Evolutionary conservation across 2,329 filamentous ascomycete species (phyloP).

Genomic region (Colletotrichum sidae): DNA sequence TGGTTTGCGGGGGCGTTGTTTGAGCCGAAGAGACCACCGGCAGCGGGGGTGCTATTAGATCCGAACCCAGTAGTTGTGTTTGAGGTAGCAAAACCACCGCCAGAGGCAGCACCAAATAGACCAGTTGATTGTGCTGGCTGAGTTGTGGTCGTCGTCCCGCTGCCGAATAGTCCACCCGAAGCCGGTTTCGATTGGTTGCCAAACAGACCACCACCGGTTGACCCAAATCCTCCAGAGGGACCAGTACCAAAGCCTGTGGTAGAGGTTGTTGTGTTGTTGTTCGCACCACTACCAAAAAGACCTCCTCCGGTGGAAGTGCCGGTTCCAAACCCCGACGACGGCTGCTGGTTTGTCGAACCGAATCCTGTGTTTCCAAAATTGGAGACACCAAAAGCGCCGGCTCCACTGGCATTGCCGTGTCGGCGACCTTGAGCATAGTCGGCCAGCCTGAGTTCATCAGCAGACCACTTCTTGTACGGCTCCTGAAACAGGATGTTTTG

Average conservation of each 20-base stretch:
- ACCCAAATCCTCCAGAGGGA: conserved; percentile 53
- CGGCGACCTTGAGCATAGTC: conserved; percentile 91
- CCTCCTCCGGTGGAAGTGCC: conserved; percentile 45
- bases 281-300: conserved; percentile 52
- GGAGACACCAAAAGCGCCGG: conserved; percentile 83
- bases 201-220: conserved; percentile 53
- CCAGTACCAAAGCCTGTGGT: conserved; percentile 39
- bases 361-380: conserved; percentile 62
- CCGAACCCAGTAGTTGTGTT: conserved; percentile 45
- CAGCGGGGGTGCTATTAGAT: conserved; percentile 40
- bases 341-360: conserved; percentile 52
- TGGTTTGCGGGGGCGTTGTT: conserved; percentile 43
- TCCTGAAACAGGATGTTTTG: conserved; percentile 85
- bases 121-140: conserved; percentile 38
- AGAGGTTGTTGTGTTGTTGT: conserved; percentile 36
- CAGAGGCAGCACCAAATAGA: conserved; percentile 42
- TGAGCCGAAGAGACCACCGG: conserved; percentile 37
- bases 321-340: conserved; percentile 56
- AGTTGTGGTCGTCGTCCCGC: conserved; percentile 28
- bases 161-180: conserved; percentile 31
- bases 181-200: conserved; percentile 45
- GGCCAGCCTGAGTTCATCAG: conserved; percentile 83
- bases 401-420: conserved; percentile 84
- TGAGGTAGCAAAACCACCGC: conserved; percentile 34
- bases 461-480: conserved; percentile 88